phyloP scores from a whole-genome alignment of 2,329 filamentous ascomycete genomes.

The Diplodia seriata region DNA sequence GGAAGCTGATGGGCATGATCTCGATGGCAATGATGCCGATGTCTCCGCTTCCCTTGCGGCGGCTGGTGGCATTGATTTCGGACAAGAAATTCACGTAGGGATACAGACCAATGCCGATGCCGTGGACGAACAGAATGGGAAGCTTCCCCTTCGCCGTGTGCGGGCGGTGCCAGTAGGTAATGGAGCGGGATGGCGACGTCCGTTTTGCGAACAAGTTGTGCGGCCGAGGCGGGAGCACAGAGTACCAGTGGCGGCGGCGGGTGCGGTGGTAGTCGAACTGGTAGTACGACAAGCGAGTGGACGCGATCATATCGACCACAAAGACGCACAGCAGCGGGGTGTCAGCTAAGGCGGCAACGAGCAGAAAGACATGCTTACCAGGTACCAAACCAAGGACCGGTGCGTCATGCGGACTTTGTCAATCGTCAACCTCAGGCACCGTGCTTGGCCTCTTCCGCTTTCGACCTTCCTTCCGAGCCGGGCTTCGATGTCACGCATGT shows the following conservation, averaged over 20 bases:
- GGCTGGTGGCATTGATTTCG: slow-evolving; percentile 53
- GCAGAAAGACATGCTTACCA: slow-evolving; percentile 50
- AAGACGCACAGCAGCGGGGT: slow-evolving; percentile 50
- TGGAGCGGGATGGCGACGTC: slow-evolving; percentile 41
- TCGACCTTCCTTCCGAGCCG: slow-evolving; percentile 59
- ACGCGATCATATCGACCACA: slow-evolving; percentile 58
- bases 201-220: slow-evolving; percentile 46
- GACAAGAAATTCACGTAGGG: slow-evolving; percentile 66
- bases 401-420: slow-evolving; percentile 68
- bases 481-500: slow-evolving; percentile 61
- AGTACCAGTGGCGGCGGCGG: slow-evolving; percentile 51
- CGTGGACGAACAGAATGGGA: slow-evolving; percentile 73
- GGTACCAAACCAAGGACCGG: slow-evolving; percentile 70
- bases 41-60: slow-evolving; percentile 51
- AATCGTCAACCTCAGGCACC: slow-evolving; percentile 68
- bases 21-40: slow-evolving; percentile 71
- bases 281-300: slow-evolving; percentile 52
- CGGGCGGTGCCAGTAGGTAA: slow-evolving; percentile 72
- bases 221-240: slow-evolving; percentile 66
- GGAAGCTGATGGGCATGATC: slow-evolving; percentile 69
- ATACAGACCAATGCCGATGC: slow-evolving; percentile 72
- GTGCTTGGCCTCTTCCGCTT: slow-evolving; percentile 63
- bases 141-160: slow-evolving; percentile 65
- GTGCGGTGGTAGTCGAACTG: slow-evolving; percentile 63
- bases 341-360: neutral